phyloP scores from a whole-genome alignment of 805 yeast species.

The Cyberlindnera meyerae region DNA sequence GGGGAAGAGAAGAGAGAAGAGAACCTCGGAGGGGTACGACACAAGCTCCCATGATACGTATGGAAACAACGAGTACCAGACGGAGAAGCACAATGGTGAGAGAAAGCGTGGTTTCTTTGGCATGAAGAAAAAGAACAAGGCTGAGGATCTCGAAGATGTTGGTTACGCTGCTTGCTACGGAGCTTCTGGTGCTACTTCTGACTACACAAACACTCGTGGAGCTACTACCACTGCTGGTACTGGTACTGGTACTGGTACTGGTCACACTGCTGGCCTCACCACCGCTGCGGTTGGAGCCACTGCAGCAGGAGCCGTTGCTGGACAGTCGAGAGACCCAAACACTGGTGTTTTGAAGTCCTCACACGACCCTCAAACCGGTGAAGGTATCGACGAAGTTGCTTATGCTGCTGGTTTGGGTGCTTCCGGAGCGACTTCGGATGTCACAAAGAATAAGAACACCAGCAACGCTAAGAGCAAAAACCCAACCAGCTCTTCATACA shows the following conservation, averaged over 20 bases:
- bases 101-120: constrained; percentile 15
- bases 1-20: constrained; percentile 11
- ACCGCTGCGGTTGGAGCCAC: constrained; percentile 6
- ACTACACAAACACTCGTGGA: constrained; percentile 5
- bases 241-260: neutral
- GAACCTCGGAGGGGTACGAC: constrained; percentile 20
- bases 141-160: constrained; percentile 12
- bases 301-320: constrained; percentile 4
- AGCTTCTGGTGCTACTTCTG: constrained; percentile 15
- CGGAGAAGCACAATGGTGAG: constrained; percentile 13
- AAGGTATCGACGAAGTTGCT: constrained; percentile 7
- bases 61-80: constrained; percentile 21
- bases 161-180: constrained; percentile 14
- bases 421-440: constrained; percentile 11
- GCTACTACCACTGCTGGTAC: neutral
- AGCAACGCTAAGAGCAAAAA: neutral
- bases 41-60: constrained; percentile 26
- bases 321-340: constrained; percentile 3
- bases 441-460: neutral
- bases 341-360: constrained; percentile 2
- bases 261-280: neutral
- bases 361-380: constrained; percentile 1
- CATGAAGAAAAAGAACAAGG: constrained; percentile 8
- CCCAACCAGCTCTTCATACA: no score
- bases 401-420: constrained; percentile 13